Evolutionary conservation across 2,329 filamentous ascomycete species (phyloP).

Genomic region (Coniochaeta sp.): DNA sequence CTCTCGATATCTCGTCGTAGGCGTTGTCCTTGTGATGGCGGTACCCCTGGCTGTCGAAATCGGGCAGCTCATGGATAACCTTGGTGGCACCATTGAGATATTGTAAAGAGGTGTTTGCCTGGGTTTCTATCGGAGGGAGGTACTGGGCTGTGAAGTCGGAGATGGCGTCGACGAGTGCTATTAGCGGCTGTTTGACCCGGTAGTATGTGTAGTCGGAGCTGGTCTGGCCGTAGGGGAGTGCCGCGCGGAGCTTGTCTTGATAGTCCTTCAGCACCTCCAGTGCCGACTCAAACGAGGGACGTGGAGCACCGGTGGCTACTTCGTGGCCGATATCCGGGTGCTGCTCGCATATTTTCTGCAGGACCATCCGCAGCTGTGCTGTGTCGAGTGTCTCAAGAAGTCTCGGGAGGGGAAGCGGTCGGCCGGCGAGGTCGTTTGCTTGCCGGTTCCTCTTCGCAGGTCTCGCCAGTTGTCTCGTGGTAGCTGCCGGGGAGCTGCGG

Average conservation of each 20-base stretch:
- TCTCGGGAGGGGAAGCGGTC: slow-evolving; percentile 52
- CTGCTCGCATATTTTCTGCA: slow-evolving; percentile 87
- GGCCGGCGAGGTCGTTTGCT: slow-evolving; percentile 57
- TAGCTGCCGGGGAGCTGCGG: slow-evolving; percentile 68
- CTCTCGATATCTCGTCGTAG: slow-evolving; percentile 91
- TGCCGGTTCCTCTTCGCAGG: slow-evolving; percentile 54
- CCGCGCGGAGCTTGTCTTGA: slow-evolving; percentile 66
- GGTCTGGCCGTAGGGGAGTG: slow-evolving; percentile 79
- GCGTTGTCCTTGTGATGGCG: slow-evolving; percentile 91
- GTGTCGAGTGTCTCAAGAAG: slow-evolving; percentile 92
- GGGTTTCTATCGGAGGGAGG: slow-evolving; percentile 81
- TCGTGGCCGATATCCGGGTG: slow-evolving; percentile 82
- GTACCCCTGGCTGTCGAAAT: slow-evolving; percentile 85
- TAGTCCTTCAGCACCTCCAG: slow-evolving; percentile 78
- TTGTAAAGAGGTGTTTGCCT: slow-evolving; percentile 73
- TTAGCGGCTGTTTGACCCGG: slow-evolving; percentile 73
- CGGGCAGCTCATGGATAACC: slow-evolving; percentile 79
- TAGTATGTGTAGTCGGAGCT: slow-evolving; percentile 94
- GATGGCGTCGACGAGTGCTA: slow-evolving; percentile 78
- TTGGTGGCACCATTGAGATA: slow-evolving; percentile 88
- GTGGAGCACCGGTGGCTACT: slow-evolving; percentile 74
- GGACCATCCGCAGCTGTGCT: slow-evolving; percentile 72
- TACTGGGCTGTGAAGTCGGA: slow-evolving; percentile 95
- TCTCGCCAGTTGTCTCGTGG: slow-evolving; percentile 59
- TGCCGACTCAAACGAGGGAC: slow-evolving; percentile 76